phyloP scores from a whole-genome alignment of 305 asterid species.

The Solanum hybrid region DNA sequence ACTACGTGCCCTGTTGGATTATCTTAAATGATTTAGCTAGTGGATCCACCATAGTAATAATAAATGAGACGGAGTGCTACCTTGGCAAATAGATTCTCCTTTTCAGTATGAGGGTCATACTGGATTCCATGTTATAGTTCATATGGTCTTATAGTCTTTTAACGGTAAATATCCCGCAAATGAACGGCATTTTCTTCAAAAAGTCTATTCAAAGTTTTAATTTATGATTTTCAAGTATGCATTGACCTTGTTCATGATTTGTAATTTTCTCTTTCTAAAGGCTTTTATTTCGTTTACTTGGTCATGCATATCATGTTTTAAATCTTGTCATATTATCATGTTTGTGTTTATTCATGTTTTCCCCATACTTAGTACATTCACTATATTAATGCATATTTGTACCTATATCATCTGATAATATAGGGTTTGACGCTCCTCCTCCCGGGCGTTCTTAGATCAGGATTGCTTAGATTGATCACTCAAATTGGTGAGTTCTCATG shows the following conservation, averaged over 20 bases:
- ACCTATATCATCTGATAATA: neutral
- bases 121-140: neutral
- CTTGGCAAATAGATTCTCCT: too few relatives aligned
- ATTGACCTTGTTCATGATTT: neutral
- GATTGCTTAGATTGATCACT: neutral
- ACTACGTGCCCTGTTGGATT: neutral
- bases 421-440: neutral
- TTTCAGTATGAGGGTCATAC: neutral
- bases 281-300: neutral
- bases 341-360: neutral
- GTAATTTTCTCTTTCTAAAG: neutral
- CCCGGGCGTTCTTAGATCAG: neutral
- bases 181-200: neutral
- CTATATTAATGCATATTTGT: neutral
- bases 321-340: neutral
- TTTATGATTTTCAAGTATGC: neutral
- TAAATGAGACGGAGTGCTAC: neutral
- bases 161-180: too few relatives aligned
- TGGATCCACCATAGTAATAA: neutral
- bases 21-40: neutral
- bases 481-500: neutral
- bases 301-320: neutral
- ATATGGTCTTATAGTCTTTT: neutral
- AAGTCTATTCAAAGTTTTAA: neutral
- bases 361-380: neutral